These are phyloP conservation scores for Cornus kousa DNA, from an alignment of 148 eudicot species.

Conservation along the genomic window DNA sequence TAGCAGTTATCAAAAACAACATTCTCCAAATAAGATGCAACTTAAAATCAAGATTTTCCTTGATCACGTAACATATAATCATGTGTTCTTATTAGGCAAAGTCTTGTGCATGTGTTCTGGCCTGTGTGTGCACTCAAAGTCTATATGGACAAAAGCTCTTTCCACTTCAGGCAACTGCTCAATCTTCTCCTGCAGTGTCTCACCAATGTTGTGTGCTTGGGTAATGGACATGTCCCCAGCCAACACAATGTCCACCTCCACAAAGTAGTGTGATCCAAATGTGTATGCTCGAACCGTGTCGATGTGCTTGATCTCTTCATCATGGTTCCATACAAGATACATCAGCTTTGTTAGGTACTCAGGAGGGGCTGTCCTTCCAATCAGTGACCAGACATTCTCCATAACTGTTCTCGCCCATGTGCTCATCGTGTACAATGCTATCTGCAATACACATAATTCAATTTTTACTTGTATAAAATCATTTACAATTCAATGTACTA, in stretches of 20 bases:
- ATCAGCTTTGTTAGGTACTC: slow-evolving; percentile 66
- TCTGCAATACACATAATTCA: slow-evolving; percentile 26
- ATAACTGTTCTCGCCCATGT: slow-evolving; percentile 72
- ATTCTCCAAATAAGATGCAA: too few relatives aligned
- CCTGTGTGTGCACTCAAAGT: slow-evolving; percentile 64
- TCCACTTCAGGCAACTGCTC: slow-evolving; percentile 74
- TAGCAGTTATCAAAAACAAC: too few relatives aligned
- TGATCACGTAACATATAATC: background rate
- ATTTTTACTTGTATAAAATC: too few relatives aligned
- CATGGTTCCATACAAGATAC: slow-evolving; percentile 76
- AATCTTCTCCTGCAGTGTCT: slow-evolving; percentile 69
- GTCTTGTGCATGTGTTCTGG: slow-evolving; percentile 51
- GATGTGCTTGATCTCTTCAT: slow-evolving; percentile 61
- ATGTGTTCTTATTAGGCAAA: slow-evolving; percentile 7
- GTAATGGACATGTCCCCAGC: slow-evolving; percentile 59
- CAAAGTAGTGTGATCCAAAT: slow-evolving; percentile 67
- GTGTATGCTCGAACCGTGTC: slow-evolving; percentile 83
- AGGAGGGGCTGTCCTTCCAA: slow-evolving; percentile 79
- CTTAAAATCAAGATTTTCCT: background rate
- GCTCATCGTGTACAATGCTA: slow-evolving; percentile 70
- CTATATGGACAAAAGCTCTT: slow-evolving; percentile 75
- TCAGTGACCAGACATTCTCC: slow-evolving; percentile 74
- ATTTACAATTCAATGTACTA: too few relatives aligned
- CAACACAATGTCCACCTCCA: slow-evolving; percentile 73
- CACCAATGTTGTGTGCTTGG: slow-evolving; percentile 76